Evolutionary conservation across 495 filamentous ascomycete genomes (phyloP).

Genomic region (Annulohypoxylon bovei): DNA sequence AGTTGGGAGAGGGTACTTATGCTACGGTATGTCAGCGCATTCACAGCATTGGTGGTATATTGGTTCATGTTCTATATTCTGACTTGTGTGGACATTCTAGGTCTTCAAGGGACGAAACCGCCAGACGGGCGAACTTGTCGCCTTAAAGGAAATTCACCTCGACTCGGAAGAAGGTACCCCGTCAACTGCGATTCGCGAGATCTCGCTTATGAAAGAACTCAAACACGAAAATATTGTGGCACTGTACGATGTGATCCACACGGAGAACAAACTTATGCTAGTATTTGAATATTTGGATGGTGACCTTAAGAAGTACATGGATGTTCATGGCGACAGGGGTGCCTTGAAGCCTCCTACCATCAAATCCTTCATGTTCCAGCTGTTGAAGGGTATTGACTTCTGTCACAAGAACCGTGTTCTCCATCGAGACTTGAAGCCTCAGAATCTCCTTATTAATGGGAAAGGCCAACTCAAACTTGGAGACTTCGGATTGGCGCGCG

Average conservation of each 20-base stretch:
- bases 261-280: conserved; percentile 99
- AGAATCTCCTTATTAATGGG: conserved; percentile 94
- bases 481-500: conserved; percentile 91
- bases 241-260: conserved; percentile 98
- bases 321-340: conserved; percentile 83
- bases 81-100: conserved; percentile 54
- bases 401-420: conserved; percentile 96
- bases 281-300: conserved; percentile 99
- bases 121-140: conserved; percentile 94
- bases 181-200: conserved; percentile 98
- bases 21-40: conserved; percentile 73
- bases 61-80: too few relatives aligned
- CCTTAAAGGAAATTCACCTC: conserved; percentile 98
- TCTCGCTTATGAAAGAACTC: conserved; percentile 98
- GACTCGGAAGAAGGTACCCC: conserved; percentile 99
- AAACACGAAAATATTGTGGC: conserved; percentile 98
- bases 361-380: conserved; percentile 98
- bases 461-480: conserved; percentile 93
- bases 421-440: conserved; percentile 95
- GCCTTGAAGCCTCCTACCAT: conserved; percentile 85
- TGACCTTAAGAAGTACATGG: conserved; percentile 99
- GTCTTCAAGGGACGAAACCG: conserved; percentile 99
- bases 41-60: background rate
- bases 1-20: conserved; percentile 98
- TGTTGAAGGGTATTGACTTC: conserved; percentile 92